phyloP scores from a whole-genome alignment of 306 rosid species.

The Gleditsia sinensis region DNA sequence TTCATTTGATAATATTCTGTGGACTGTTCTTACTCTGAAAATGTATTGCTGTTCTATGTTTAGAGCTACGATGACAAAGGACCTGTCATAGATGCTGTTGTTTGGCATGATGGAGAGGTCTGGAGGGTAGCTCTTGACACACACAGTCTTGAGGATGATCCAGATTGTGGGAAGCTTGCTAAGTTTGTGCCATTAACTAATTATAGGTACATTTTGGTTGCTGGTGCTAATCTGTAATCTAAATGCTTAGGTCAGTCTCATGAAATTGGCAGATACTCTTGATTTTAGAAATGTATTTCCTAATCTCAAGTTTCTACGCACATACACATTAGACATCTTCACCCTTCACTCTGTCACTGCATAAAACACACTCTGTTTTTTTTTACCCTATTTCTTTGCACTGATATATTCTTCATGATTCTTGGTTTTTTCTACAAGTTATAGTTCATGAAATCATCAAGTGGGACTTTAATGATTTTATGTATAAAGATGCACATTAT shows the following conservation, averaged over 20 bases:
- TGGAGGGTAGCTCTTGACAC: conserved; percentile 98
- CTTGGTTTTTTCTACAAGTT: conserved; percentile 23
- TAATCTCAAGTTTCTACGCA: conserved; percentile 1
- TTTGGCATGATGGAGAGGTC: conserved; percentile 95
- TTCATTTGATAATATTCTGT: background rate
- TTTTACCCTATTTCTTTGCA: background rate
- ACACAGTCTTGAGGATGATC: conserved; percentile 80
- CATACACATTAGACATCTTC: conserved; percentile 1
- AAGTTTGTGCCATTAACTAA: conserved; percentile 80
- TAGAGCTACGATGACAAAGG: conserved; percentile 94
- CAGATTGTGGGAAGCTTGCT: conserved; percentile 78
- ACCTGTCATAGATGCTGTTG: conserved; percentile 89
- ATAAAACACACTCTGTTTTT: background rate
- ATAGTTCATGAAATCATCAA: conserved; percentile 8
- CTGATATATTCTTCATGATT: conserved; percentile 1
- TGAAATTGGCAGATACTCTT: conserved; percentile 21
- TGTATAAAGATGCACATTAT: background rate
- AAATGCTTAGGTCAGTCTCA: conserved; percentile 6
- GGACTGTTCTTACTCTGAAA: conserved; percentile 27
- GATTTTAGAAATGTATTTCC: no score
- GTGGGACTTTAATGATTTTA: background rate
- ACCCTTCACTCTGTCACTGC: conserved; percentile 13
- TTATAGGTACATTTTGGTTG: conserved; percentile 65
- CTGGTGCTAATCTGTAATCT: conserved; percentile 26
- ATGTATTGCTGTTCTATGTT: conserved; percentile 37